These are phyloP conservation scores for Ustulina deusta DNA, from an alignment of 2,329 filamentous ascomycete genomes.

Conservation along the genomic window DNA sequence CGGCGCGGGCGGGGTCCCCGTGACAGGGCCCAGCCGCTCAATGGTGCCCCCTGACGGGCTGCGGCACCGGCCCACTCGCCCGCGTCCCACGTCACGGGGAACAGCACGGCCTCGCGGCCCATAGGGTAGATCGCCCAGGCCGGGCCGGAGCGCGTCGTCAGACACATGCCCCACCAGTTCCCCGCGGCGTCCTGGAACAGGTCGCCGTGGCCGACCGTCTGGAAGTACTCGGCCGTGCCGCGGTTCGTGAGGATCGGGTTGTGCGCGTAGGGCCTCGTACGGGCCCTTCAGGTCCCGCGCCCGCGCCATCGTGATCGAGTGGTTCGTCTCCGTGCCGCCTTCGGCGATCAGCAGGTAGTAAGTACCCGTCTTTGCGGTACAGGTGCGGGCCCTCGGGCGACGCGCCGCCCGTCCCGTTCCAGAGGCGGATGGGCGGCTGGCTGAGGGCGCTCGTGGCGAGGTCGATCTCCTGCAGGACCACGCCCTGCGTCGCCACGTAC, in stretches of 20 bases:
- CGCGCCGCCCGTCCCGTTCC: slow-evolving; percentile 59
- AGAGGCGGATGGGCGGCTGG: slow-evolving; percentile 51
- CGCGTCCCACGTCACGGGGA: slow-evolving; percentile 59
- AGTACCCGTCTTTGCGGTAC: slow-evolving; percentile 57
- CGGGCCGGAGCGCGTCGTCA: slow-evolving; percentile 60
- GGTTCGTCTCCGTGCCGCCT: slow-evolving; percentile 59
- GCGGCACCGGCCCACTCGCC: slow-evolving; percentile 62
- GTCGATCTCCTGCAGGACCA: slow-evolving; percentile 52
- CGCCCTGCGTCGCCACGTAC: slow-evolving; percentile 53
- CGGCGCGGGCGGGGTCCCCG: slow-evolving; percentile 37
- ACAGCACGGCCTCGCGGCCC: slow-evolving; percentile 64
- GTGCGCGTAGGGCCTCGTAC: slow-evolving; percentile 54
- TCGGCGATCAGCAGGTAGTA: slow-evolving; percentile 65
- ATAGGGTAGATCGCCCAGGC: slow-evolving; percentile 61
- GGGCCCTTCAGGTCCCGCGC: slow-evolving; percentile 56
- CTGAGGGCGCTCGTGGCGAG: slow-evolving; percentile 52
- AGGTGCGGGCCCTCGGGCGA: slow-evolving; percentile 61
- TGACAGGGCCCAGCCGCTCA: slow-evolving; percentile 56
- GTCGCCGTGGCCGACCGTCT: slow-evolving; percentile 60
- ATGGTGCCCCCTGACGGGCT: slow-evolving; percentile 60
- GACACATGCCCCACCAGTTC: slow-evolving; percentile 65
- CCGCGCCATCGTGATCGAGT: slow-evolving; percentile 59
- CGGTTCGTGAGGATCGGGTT: slow-evolving; percentile 62
- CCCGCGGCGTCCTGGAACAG: slow-evolving; percentile 58
- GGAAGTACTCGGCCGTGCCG: slow-evolving; percentile 55